Conservation (phyloP, 176 grass and related monocot genomes). For the Lolium rigidum region DNA sequence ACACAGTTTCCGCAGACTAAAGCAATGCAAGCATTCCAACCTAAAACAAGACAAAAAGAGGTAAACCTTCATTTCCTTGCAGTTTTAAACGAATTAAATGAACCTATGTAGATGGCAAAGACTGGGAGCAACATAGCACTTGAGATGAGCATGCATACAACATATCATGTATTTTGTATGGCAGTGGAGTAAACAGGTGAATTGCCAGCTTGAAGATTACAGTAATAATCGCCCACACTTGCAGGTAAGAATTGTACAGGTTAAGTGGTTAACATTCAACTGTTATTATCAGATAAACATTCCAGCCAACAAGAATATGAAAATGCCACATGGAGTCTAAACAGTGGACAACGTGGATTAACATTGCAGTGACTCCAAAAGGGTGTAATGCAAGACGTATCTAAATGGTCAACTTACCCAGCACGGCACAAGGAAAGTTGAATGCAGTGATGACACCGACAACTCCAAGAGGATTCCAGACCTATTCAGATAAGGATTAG, state of each 20-base stretch:
- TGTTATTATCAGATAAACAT: neutral
- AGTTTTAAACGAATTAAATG: slow-evolving; percentile 19
- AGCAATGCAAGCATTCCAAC: slow-evolving; percentile 99
- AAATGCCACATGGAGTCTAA: neutral
- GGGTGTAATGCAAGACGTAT: slow-evolving; percentile 22
- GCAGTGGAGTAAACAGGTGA: neutral
- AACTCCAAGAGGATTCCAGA: slow-evolving; percentile 99
- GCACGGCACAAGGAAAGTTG: slow-evolving; percentile 96
- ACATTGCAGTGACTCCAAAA: slow-evolving; percentile 6
- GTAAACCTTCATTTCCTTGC: slow-evolving; percentile 6
- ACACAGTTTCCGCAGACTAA: slow-evolving; percentile 92
- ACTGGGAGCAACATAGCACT: neutral
- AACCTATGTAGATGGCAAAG: neutral
- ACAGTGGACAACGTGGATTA: neutral
- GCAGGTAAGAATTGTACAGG: neutral
- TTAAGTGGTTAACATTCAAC: neutral
- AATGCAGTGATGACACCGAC: slow-evolving; percentile 98
- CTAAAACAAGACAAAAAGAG: slow-evolving; percentile 52
- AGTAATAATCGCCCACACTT: neutral
- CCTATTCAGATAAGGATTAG: slow-evolving; percentile 59
- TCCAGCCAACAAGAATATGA: neutral
- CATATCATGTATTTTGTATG: neutral
- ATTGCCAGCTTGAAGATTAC: neutral
- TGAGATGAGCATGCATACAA: neutral
- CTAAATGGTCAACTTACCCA: slow-evolving; percentile 56